Evolutionary conservation across 2,329 filamentous ascomycete species (phyloP), one percentile per base, ranked within the genome.

Genomic region (Aureobasidium sp.): DNA sequence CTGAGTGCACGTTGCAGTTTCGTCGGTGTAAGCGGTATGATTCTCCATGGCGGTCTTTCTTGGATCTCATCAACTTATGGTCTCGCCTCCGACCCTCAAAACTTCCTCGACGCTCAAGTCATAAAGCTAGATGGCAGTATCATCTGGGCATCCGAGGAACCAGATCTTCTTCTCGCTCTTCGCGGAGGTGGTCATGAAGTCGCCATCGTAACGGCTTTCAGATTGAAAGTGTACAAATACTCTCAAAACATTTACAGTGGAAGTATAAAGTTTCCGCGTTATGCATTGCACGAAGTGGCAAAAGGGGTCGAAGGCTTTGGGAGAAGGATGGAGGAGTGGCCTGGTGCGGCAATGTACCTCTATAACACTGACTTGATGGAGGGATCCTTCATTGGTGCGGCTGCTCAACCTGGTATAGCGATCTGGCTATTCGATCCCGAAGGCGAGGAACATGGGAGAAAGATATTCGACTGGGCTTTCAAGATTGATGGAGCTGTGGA

Each of bases 161-260:
- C 75, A 3, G 75, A 77, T 21, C 67, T 77, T 2, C 66, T 77
- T 14, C 77, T 74, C 74, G 74, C 73, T 5, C 65, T 77, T 10
- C 68, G 75, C n/a, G 76, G 74, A 1, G 74, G 73, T 14, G 75
- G 74, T 5, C 29, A 36, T 5, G 41, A 45, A 16, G 1, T 16
- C n/a, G 25, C 47, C 37, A 34, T 60, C 7, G 58, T 60, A 4
- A 51, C 47, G 11, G 36, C 45, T 6, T 60, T 60, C 27, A 51
- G 36, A 14, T 11, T 60, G 8, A 41, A 39, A 34, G 47, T 48
- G 4, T 29, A 44, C 9, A n/a, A 21, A 3, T 60, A 42, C 29
- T 27, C 58, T 3, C 45, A 51, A 10, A 11, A 25, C 0, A 60
- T 60, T 27, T 60, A 34, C 11, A 39, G 36, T 7, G 58, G 58